Evolutionary conservation across 306 rosid genomes (phyloP).

Genomic region (Lagenaria siceraria): DNA sequence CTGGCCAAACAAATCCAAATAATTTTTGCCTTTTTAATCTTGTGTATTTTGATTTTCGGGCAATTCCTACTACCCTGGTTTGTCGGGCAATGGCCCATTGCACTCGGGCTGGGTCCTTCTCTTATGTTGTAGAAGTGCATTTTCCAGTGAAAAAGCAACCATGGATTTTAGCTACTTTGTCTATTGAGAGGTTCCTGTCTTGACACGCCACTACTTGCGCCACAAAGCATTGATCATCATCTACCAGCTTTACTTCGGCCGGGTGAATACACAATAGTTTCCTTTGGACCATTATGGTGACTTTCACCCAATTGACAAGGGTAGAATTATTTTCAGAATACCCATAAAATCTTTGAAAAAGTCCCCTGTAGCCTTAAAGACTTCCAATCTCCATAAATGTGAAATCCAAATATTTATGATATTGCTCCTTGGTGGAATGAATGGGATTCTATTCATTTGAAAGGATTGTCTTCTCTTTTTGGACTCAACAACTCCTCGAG

Average conservation of each 20-base stretch:
- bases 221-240: background rate
- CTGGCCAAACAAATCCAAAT: background rate
- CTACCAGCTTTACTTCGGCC: background rate
- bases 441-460: conserved; percentile 45
- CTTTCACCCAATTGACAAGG: no score
- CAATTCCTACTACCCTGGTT: no score
- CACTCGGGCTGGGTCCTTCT: background rate
- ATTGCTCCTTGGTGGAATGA: conserved; percentile 56
- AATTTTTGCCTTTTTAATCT: background rate
- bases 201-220: background rate
- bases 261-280: no score
- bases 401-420: no score
- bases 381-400: no score
- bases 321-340: no score
- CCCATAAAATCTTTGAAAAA: no score
- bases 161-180: background rate
- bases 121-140: background rate
- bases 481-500: conserved; percentile 19
- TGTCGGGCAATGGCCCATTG: background rate
- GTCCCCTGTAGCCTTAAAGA: no score
- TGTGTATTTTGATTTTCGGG: background rate
- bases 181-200: background rate
- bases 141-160: background rate
- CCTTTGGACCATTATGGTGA: no score
- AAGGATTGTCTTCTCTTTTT: conserved; percentile 19